Conservation (phyloP, 805 yeast genomes). For the Yamadazyma ubonensis region DNA sequence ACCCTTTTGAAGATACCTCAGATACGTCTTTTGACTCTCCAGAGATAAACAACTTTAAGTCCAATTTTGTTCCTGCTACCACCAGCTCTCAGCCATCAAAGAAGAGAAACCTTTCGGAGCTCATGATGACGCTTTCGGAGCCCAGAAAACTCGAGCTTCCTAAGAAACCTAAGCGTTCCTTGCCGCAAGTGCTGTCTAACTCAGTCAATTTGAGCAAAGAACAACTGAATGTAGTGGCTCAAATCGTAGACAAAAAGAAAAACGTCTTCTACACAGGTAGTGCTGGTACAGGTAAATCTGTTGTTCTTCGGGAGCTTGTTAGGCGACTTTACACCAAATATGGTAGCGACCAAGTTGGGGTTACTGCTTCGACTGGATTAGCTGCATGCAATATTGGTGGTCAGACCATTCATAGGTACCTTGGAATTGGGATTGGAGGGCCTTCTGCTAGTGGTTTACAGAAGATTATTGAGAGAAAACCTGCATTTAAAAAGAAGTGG, state of each 20-base stretch:
- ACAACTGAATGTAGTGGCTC: slow-evolving; percentile 48
- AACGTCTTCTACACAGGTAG: slow-evolving; percentile 78
- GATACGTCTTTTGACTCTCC: slow-evolving; percentile 40
- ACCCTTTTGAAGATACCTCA: slow-evolving; percentile 31
- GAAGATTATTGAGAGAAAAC: slow-evolving; percentile 47
- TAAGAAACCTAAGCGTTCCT: slow-evolving; percentile 13
- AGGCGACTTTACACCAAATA: slow-evolving; percentile 45
- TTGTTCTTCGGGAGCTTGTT: slow-evolving; percentile 64
- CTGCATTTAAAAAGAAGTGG: slow-evolving; percentile 58
- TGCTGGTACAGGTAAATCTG: slow-evolving; percentile 88
- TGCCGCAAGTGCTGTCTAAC: not conserved
- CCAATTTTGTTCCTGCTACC: slow-evolving; percentile 16
- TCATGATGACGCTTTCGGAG: slow-evolving; percentile 5
- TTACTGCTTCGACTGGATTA: slow-evolving; percentile 94
- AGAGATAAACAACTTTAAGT: slow-evolving; percentile 37
- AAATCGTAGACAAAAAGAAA: slow-evolving; percentile 48
- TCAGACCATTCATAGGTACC: slow-evolving; percentile 76
- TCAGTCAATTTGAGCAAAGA: slow-evolving; percentile 33
- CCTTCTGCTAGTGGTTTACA: slow-evolving; percentile 48
- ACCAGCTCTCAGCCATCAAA: not conserved
- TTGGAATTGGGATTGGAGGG: slow-evolving; percentile 81
- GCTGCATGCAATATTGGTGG: slow-evolving; percentile 97
- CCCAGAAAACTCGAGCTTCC: slow-evolving; percentile 3
- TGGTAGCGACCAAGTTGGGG: slow-evolving; percentile 57
- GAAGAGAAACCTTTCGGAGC: slow-evolving; percentile 2